Base-by-base conservation (phyloP, 768 basidiomycete species). In the Lepiota subincarnata region DNA sequence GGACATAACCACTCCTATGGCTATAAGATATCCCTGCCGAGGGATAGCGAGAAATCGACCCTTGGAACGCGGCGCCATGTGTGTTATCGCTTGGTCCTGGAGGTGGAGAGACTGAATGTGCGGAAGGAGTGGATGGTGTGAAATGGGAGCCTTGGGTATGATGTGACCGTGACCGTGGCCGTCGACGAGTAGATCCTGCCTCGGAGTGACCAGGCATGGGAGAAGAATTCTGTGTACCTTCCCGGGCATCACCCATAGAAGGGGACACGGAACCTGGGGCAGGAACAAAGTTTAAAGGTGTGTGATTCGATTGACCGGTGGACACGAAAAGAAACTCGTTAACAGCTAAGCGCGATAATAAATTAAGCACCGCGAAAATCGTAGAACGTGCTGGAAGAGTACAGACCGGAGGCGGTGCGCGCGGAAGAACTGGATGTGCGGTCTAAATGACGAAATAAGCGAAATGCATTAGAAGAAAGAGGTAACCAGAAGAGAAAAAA, bases 1-100 rank as follows among this genome's bases (percentile, higher is more conserved):
- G 78, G 50, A 74, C 73, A 22, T 69, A 62, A 55, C 73, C 77
- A 59, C 61, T 62, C 22, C 62, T 40, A 18, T 60, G 67, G 28
- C 73, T 74, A 56, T 63, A 60, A 56, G 73, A 75, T 4, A 62
- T 57, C 16, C 65, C 54, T 26, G 59, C 46, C 10, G 67, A 50
- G 7, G 67, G 49, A 6, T 71, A 68, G 53, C 64, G 68, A 53
- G 59, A 55, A 35, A 62, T 16, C 1, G 65, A 55, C 37, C 58
- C 59, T 51, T 61, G 62, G 51, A 65, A 67, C 19, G 44, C 43
- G 18, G 60, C 38, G 44, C 53, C 61, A 31, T 57, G 61, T 28
- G 54, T 38, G 56, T 60, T 64, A 50, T 66, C 64, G 11, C 62
- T 46, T 7, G 55, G 53, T 19, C 59, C 22, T 42, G 57, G 37